Evolutionary conservation across 257 asterid species (phyloP).

Genomic region (Solanum gandarillasii): DNA sequence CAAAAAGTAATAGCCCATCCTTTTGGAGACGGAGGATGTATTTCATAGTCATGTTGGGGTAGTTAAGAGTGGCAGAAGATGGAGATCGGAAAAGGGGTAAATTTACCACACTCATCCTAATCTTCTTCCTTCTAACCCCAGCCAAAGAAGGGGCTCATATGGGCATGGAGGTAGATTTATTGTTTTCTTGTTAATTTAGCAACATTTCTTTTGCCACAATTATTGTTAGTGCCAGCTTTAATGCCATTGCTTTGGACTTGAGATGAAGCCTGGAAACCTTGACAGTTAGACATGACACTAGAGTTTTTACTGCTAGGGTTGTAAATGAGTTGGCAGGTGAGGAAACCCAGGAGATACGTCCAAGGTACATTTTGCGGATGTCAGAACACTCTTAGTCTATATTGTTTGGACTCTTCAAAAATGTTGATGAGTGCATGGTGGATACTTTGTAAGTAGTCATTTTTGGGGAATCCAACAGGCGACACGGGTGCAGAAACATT

Average conservation of each 20-base stretch:
- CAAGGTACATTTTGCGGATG: background rate
- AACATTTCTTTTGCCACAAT: background rate
- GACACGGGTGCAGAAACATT: background rate
- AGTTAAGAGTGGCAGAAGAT: background rate
- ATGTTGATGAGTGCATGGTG: background rate
- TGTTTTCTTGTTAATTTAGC: background rate
- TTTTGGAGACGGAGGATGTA: background rate
- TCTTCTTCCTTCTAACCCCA: background rate
- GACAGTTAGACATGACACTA: background rate
- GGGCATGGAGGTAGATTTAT: background rate
- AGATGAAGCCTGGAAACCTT: background rate
- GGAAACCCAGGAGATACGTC: background rate
- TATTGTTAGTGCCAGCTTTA: background rate
- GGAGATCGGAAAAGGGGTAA: background rate
- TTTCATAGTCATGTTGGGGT: background rate
- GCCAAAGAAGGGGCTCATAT: background rate
- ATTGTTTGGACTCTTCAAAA: background rate
- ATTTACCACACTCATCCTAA: background rate
- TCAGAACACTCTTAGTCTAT: background rate
- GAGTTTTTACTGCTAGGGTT: background rate
- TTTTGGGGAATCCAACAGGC: background rate
- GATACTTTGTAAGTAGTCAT: background rate
- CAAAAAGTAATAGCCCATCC: background rate
- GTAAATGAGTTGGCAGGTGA: background rate
- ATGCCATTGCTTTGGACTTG: background rate